Percentiles rank a stretch among this genome's conserved stretches.
These are phyloP conservation scores for Raphanus raphanistrum DNA, from an alignment of 345 rosid species.

Conservation along the genomic window DNA sequence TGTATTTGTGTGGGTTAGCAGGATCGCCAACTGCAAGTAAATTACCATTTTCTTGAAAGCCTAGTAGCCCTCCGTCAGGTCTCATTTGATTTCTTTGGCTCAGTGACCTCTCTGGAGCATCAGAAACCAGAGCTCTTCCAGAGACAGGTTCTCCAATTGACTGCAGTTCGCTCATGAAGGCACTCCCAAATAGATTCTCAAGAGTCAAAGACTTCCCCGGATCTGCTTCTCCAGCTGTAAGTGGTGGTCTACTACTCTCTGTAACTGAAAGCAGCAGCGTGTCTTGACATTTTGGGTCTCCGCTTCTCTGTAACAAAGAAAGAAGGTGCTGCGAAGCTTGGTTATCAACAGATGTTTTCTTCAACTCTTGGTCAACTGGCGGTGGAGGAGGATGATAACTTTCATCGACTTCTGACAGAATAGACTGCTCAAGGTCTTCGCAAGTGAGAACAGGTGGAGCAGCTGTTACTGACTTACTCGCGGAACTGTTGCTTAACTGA, in stretches of 20 bases:
- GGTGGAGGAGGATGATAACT: constrained; percentile 36
- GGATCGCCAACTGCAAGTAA: constrained; percentile 41
- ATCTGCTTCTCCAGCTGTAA: constrained; percentile 44
- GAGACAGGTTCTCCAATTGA: constrained; percentile 65
- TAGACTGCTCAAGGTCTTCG: constrained; percentile 96
- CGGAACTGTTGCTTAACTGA: constrained; percentile 34
- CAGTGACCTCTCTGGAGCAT: constrained; percentile 47
- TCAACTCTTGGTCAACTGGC: constrained; percentile 40
- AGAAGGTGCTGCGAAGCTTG: constrained; percentile 90
- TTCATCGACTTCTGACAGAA: constrained; percentile 64
- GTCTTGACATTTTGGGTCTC: constrained; percentile 40
- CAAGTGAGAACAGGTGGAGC: constrained; percentile 83
- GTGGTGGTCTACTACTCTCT: constrained; percentile 37
- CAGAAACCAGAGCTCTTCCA: constrained; percentile 44
- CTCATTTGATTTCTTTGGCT: constrained; percentile 46
- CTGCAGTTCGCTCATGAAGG: constrained; percentile 92
- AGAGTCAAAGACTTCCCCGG: constrained; percentile 71
- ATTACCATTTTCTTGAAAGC: constrained; percentile 46
- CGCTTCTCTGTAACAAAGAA: constrained; percentile 69
- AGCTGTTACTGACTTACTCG: constrained; percentile 39
- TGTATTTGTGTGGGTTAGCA: constrained; percentile 20
- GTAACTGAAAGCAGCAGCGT: constrained; percentile 26
- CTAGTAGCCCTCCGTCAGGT: constrained; percentile 53
- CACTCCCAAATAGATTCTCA: constrained; percentile 90
- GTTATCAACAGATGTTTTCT: constrained; percentile 48